A percentile compares a stretch with the other conserved stretches of the same genome.
phyloP scores from a whole-genome alignment of 2,329 filamentous ascomycete species.

The Aspergillus pseudoviridinutans region DNA sequence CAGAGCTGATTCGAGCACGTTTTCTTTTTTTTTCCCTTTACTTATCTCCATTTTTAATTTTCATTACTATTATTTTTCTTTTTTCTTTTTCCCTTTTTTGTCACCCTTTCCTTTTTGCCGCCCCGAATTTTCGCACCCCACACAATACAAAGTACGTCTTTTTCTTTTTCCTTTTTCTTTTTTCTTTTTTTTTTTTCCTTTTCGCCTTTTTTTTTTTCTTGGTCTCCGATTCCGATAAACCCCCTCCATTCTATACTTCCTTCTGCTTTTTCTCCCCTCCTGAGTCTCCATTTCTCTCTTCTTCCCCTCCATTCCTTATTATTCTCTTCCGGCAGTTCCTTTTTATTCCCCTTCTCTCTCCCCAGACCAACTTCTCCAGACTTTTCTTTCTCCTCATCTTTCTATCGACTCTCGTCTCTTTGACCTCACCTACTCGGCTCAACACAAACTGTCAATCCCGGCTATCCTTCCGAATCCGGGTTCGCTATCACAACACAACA shows the following conservation, averaged over 20 bases:
- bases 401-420: constrained; percentile 16
- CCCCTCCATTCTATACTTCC: constrained; percentile 10
- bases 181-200: constrained; percentile 14
- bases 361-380: constrained; percentile 26
- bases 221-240: constrained; percentile 25
- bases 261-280: constrained; percentile 21
- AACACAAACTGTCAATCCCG: constrained; percentile 14
- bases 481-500: not conserved
- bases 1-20: constrained; percentile 18
- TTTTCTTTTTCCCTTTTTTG: constrained; percentile 5
- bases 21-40: constrained; percentile 15
- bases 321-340: constrained; percentile 17
- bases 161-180: constrained; percentile 16
- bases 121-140: constrained; percentile 13
- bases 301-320: constrained; percentile 20
- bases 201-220: constrained; percentile 11
- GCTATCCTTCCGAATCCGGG: constrained; percentile 6
- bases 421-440: constrained; percentile 11
- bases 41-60: constrained; percentile 5
- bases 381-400: constrained; percentile 18
- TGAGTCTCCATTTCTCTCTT: constrained; percentile 23
- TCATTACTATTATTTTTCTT: constrained; percentile 8
- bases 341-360: constrained; percentile 25
- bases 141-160: constrained; percentile 5
- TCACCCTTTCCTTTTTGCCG: constrained; percentile 14